Conservation (phyloP, 2,329 filamentous ascomycete species). For the Amesomyces nigricolor region DNA sequence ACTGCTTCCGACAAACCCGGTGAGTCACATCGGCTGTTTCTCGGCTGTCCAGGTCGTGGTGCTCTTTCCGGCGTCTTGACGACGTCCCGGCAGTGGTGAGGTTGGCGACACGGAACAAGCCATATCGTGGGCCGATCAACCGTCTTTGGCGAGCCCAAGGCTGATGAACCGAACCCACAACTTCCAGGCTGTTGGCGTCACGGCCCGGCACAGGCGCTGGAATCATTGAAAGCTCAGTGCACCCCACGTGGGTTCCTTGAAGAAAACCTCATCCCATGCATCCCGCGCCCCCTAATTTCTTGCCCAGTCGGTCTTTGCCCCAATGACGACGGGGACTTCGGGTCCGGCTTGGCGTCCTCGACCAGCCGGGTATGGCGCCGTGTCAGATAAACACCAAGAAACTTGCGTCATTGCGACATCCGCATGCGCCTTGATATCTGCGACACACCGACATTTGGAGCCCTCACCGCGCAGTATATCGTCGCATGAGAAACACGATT, state of each 20-base stretch:
- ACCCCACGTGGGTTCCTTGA: neutral
- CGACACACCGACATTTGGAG: constrained; percentile 1
- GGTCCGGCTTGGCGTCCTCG: constrained; percentile 7
- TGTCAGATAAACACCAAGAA: neutral
- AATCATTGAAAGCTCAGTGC: neutral
- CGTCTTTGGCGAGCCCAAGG: neutral
- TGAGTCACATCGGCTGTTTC: constrained; percentile 1
- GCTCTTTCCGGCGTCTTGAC: neutral
- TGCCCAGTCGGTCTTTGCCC: constrained; percentile 2
- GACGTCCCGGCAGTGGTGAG: neutral
- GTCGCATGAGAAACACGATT: neutral
- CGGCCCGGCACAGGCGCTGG: neutral
- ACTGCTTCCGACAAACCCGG: neutral
- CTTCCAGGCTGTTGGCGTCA: constrained; percentile 5
- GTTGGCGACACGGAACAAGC: neutral
- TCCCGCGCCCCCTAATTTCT: constrained; percentile 9
- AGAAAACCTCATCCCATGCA: constrained; percentile 3
- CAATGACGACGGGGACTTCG: neutral
- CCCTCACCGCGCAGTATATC: neutral
- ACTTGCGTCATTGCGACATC: constrained; percentile 2
- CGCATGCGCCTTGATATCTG: neutral
- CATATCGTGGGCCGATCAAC: constrained; percentile 2
- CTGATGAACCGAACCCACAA: neutral
- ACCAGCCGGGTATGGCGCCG: constrained; percentile 1
- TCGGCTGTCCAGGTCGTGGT: neutral